Conservation (phyloP, 306 rosid genomes). For the Vigna radiata region DNA sequence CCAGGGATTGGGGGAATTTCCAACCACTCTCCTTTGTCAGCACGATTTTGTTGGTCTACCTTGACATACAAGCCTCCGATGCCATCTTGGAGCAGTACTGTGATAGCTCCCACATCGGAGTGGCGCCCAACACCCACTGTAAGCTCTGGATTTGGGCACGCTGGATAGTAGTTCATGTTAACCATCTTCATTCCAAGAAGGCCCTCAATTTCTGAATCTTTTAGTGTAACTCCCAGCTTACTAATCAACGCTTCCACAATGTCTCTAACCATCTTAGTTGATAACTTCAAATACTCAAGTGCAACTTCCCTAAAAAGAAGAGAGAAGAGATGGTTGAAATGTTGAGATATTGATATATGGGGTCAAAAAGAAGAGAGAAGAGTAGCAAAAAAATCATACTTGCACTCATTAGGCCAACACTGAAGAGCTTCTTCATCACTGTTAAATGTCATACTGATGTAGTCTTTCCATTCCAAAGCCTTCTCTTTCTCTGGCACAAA, state of each 20-base stretch:
- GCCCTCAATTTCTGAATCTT: constrained; percentile 53
- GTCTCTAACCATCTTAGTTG: constrained; percentile 50
- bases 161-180: constrained; percentile 72
- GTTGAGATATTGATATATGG: too few relatives aligned
- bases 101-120: constrained; percentile 68
- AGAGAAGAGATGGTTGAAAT: too few relatives aligned
- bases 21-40: constrained; percentile 57
- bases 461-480: constrained; percentile 75
- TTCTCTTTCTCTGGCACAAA: constrained; percentile 74
- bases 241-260: constrained; percentile 48
- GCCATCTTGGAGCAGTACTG: constrained; percentile 71
- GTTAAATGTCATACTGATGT: constrained; percentile 58
- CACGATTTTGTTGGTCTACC: constrained; percentile 44
- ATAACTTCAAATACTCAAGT: constrained; percentile 61
- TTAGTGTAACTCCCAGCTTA: constrained; percentile 54
- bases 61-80: constrained; percentile 74
- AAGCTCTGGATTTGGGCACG: constrained; percentile 79
- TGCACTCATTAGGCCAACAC: constrained; percentile 65
- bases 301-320: constrained; percentile 49
- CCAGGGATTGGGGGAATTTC: constrained; percentile 67
- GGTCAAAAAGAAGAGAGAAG: neutral
- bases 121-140: constrained; percentile 79
- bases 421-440: constrained; percentile 62
- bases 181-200: constrained; percentile 53
- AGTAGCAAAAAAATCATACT: constrained; percentile 41